These are phyloP conservation scores for thale cress (Arabidopsis thaliana) DNA, from an alignment of 345 rosid species.

Conservation along the genomic window TAIR10.1 NC_003070.9:11177501-11178000, in stretches of 20 bases:
- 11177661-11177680: not conserved
- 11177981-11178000: not conserved
- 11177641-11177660: not conserved
- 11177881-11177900: not conserved
- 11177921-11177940: not conserved
- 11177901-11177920: not conserved
- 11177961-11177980: not conserved
- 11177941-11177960: not conserved
- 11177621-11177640: not conserved
- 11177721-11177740: not conserved
- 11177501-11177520: conserved; percentile 3
- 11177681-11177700: not conserved
- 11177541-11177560: not conserved
- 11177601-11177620: not conserved
- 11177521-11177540: not conserved
- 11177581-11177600: not conserved
- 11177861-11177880: not conserved
- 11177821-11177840: not conserved
- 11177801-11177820: not conserved
- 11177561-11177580: not conserved
- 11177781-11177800: not conserved
- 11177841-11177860: not conserved
- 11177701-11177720: too few relatives aligned
- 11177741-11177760: not conserved
- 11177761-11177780: not conserved